Base-by-base conservation (phyloP, 176 grass and related monocot genomes). In the Cenchrus fungigraminus region DNA sequence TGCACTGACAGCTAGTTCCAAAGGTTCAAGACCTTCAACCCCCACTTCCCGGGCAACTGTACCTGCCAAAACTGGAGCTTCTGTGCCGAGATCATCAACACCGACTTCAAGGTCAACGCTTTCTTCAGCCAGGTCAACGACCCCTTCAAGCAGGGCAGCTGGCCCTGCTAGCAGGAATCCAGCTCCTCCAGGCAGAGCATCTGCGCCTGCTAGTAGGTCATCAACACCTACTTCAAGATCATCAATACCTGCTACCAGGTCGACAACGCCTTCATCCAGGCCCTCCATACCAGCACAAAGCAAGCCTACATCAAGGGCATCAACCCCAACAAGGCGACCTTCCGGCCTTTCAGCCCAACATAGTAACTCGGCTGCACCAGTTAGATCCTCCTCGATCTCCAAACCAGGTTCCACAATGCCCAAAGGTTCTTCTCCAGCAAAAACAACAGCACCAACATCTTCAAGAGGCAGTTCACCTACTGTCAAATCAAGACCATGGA, bases 401-500 rank as follows among this genome's bases (percentile, higher is more conserved):
- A 92, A 89, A 85, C 57, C 70, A 79, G 74, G 75, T 65, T 64
- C 90, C 43, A 65, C 76, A 64, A 62, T 84, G 32, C 63, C 85
- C 66, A 95, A 69, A 92, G 72, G 71, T 78, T 86, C 90, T 83
- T 68, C 83, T 75, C 73, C 78, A 20, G 59, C 81, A 34, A 79
- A 74, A 61, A 87, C 84, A 47, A 43, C 71, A 71, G 76, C 19
- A 0, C 64, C 81, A 71, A 68, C 77, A 71, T 81, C 90, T 72
- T 85, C 87, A 81, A 79, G 85, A 76, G 90, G 93, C 61, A 92
- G 85, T 74, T 98, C 97, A 61, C 91, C 93, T n/a, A 95, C 86
- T 54, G 88, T 96, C 63, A 95, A 87, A 85, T 95, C 97, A 72
- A 92, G 90, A 77, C 73, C 97, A 87, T 92, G 91, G 93, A 98